Evolutionary conservation across 768 basidiomycete species (phyloP).

Genomic region (Leccinum uliginosum): DNA sequence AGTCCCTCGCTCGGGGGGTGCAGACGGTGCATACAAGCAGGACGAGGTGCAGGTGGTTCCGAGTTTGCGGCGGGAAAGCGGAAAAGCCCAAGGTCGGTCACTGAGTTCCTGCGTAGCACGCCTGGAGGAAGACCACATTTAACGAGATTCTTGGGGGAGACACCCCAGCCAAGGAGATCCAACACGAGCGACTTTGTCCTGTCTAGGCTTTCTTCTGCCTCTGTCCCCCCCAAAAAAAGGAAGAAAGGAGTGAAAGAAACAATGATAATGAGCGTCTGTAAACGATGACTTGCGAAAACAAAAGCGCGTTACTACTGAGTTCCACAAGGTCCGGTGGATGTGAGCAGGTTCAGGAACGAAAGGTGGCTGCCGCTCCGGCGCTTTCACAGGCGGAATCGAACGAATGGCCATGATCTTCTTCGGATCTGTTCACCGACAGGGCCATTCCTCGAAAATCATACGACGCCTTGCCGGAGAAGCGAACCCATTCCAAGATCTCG

Average conservation of each 20-base stretch:
- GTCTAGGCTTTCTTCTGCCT: slow-evolving; percentile 21
- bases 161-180: slow-evolving; percentile 54
- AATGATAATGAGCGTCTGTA: neutral
- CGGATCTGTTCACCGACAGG: no score
- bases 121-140: slow-evolving; percentile 40
- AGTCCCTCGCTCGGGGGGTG: neutral
- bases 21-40: neutral
- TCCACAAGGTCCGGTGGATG: neutral
- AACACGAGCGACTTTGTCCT: slow-evolving; percentile 45
- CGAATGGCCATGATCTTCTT: neutral
- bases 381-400: no score
- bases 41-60: no score
- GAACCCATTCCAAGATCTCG: slow-evolving; percentile 17
- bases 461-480: neutral
- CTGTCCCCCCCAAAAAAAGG: no score
- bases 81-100: slow-evolving; percentile 38
- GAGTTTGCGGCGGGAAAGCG: no score
- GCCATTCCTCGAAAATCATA: no score
- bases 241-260: no score
- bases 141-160: slow-evolving; percentile 45
- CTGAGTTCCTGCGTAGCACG: slow-evolving; percentile 36
- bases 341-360: neutral
- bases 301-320: slow-evolving; percentile 3
- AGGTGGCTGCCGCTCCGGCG: no score
- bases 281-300: neutral